These are phyloP conservation scores for Dissoconium aciculare DNA, from an alignment of 2,329 filamentous ascomycete genomes.

Conservation along the genomic window DNA sequence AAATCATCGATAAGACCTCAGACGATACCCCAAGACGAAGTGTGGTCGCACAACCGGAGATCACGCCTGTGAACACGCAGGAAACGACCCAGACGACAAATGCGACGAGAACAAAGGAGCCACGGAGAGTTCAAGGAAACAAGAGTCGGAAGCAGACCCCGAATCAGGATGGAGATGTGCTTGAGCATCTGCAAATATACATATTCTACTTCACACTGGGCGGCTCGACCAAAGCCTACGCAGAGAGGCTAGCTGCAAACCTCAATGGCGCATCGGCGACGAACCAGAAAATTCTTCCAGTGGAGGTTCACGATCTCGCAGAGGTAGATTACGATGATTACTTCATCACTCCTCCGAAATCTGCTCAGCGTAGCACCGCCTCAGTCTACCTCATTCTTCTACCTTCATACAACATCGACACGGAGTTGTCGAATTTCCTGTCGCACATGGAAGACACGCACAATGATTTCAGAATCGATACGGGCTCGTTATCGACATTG, in stretches of 20 bases:
- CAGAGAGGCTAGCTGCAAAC: slow-evolving; percentile 47
- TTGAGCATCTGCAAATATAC: slow-evolving; percentile 45
- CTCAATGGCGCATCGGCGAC: slow-evolving; percentile 23
- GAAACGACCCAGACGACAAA: no score
- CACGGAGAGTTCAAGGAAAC: no score
- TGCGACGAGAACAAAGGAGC: no score
- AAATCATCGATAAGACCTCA: no score
- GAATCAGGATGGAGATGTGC: slow-evolving; percentile 4
- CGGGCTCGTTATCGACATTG: slow-evolving; percentile 58
- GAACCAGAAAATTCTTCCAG: slow-evolving; percentile 35
- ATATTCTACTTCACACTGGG: slow-evolving; percentile 86
- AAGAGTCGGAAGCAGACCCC: neutral
- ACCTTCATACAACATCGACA: slow-evolving; percentile 91
- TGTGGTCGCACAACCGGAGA: neutral
- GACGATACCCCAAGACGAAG: no score
- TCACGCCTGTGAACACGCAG: no score
- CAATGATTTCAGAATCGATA: slow-evolving; percentile 92
- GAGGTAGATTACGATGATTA: slow-evolving; percentile 88
- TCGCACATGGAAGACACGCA: slow-evolving; percentile 83
- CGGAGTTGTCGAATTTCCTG: slow-evolving; percentile 73
- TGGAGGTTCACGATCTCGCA: slow-evolving; percentile 61
- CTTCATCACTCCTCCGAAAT: slow-evolving; percentile 65
- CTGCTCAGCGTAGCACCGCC: slow-evolving; percentile 41
- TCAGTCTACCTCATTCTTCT: slow-evolving; percentile 74
- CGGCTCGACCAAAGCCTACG: slow-evolving; percentile 62